Base-by-base conservation (phyloP, 352 stramenopile genomes). In the Globisporangium acanthophoron region DNA sequence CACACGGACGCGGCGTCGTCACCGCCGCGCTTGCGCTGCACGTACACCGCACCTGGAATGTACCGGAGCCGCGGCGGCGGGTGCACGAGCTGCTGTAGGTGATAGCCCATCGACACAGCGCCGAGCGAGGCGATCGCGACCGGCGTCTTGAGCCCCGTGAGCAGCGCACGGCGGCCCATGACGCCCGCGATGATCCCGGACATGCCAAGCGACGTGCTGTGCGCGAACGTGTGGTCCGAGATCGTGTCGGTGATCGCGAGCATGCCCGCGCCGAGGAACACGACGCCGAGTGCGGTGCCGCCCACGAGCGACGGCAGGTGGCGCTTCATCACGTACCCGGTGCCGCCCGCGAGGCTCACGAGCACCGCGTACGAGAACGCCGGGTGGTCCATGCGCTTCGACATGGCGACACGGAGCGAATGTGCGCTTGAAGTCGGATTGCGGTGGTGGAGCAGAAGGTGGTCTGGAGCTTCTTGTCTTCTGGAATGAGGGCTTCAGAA, bases 361-460 rank as follows among this genome's bases (percentile, higher is more conserved):
- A 92, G 69, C 11, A 80, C 75, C 13, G 82, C 82, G 58, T 80
- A 92, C 62, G 78, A 76, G 64, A 89, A 92, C 54, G 80, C 82
- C 52, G 83, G 82, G 59, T 92, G 82, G 49, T 57, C 54, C 33
- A 40, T 12, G 18, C 52, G 53, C 48, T 69, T 73, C 59, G 59
- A 61, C 71, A 76, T 79, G 46, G 16, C 55, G 41, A 0, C 20
- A 7, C 13, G 8, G n/a, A 29, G 3, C 29, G 18, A 7, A 3
- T 15, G 2, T 21, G 35, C 8, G 33, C n/a, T 20, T n/a, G 24
- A 13, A 18, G 24, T 2, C 24, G 24, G 24, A 27, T 27, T 27
- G 24, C 4, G 35, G n/a, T 20, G 40, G 21, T 29, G 15, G 15
- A 13, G 29, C 18, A 29, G 48, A 27, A 12, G 41, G 24, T 35